These are phyloP conservation scores for Anastatica hierochuntica DNA, from an alignment of 345 rosid species.

Conservation along the genomic window DNA sequence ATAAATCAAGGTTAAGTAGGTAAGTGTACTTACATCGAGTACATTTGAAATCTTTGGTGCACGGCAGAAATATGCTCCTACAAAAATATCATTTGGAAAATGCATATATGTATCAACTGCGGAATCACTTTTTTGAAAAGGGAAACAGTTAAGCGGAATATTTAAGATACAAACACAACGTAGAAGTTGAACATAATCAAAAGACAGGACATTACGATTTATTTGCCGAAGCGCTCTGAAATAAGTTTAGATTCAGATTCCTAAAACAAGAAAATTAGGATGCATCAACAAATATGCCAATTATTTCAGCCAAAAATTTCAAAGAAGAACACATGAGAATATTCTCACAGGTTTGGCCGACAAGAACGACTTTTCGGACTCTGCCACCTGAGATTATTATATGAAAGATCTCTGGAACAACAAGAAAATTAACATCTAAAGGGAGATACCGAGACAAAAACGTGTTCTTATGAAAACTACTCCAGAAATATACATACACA, in stretches of 20 bases:
- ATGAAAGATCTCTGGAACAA: slow-evolving; percentile 64
- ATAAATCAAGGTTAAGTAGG: neutral
- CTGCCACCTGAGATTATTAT: slow-evolving; percentile 53
- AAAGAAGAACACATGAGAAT: slow-evolving; percentile 7
- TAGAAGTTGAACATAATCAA: neutral
- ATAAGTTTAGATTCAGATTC: slow-evolving; percentile 58
- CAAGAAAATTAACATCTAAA: slow-evolving; percentile 4
- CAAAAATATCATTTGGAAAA: slow-evolving; percentile 8
- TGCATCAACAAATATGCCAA: slow-evolving; percentile 4
- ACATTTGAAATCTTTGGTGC: slow-evolving; percentile 43
- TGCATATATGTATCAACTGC: neutral
- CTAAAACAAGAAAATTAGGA: slow-evolving; percentile 18
- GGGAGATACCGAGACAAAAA: neutral
- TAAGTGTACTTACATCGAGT: slow-evolving; percentile 39
- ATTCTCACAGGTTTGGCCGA: slow-evolving; percentile 37
- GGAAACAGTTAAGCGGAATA: neutral
- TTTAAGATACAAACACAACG: neutral
- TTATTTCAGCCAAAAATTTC: slow-evolving; percentile 5
- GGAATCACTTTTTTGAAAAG: neutral
- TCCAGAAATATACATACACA: slow-evolving; percentile 40
- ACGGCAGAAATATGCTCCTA: slow-evolving; percentile 42
- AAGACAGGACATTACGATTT: slow-evolving; percentile 38
- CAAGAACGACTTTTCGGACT: slow-evolving; percentile 41
- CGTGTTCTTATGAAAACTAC: no score
- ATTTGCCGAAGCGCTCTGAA: slow-evolving; percentile 34